phyloP scores from a whole-genome alignment of 1,139 yeast genomes.

The Lodderomyces metapsilosis region DNA sequence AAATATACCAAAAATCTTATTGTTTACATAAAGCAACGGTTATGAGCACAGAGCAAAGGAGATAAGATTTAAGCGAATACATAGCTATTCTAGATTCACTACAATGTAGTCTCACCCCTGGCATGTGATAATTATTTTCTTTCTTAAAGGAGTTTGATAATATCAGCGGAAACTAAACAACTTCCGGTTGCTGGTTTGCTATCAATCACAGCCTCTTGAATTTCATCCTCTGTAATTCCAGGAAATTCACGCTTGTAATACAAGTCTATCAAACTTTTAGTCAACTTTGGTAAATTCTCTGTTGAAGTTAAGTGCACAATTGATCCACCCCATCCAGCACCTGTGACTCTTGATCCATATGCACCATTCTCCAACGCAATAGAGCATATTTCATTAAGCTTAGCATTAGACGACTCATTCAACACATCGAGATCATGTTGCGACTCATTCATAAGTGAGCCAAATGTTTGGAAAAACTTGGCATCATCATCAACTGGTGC shows the following conservation, averaged over 20 bases:
- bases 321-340: constrained; percentile 84
- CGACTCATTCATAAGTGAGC: constrained; percentile 57
- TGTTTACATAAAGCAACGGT: neutral
- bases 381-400: constrained; percentile 49
- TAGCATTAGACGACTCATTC: constrained; percentile 57
- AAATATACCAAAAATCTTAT: neutral
- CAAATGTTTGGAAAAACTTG: constrained; percentile 42
- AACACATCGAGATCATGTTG: constrained; percentile 51
- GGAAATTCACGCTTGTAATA: constrained; percentile 55
- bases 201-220: constrained; percentile 54
- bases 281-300: constrained; percentile 43
- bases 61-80: neutral
- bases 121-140: neutral
- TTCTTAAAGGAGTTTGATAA: neutral
- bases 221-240: constrained; percentile 38
- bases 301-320: constrained; percentile 61
- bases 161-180: constrained; percentile 21
- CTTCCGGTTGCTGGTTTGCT: constrained; percentile 63
- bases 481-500: constrained; percentile 18
- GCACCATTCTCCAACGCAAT: constrained; percentile 60
- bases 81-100: neutral
- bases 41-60: no score
- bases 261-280: constrained; percentile 44
- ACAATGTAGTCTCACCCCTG: neutral
- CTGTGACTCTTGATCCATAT: constrained; percentile 68